Percentiles rank a stretch among this genome's conserved stretches.
phyloP scores from a whole-genome alignment of 1,139 yeast genomes.

The Hansenula lynferdii region DNA sequence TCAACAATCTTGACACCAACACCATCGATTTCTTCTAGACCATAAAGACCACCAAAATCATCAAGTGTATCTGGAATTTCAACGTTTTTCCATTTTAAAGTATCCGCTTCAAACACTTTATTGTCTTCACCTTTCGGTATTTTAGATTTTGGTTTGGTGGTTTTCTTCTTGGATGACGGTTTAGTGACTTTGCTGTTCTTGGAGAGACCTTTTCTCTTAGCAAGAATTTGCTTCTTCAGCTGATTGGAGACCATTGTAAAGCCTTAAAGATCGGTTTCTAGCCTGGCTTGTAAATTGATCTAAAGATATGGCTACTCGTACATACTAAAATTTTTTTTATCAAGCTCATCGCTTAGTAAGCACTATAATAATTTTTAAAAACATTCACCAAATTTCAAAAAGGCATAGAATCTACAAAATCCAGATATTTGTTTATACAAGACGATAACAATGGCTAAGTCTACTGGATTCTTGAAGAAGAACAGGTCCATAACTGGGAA shows the following conservation, averaged over 20 bases:
- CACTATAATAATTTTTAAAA: too few relatives aligned
- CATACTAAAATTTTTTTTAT: background rate
- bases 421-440: too few relatives aligned
- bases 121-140: conserved; percentile 16
- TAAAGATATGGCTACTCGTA: too few relatives aligned
- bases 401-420: background rate
- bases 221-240: conserved; percentile 9
- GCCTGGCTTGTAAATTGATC: background rate
- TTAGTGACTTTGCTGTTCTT: conserved; percentile 8
- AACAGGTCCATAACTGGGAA: conserved; percentile 35
- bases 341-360: conserved; percentile 2
- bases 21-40: conserved; percentile 91
- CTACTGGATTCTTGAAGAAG: conserved; percentile 24
- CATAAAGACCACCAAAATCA: conserved; percentile 87
- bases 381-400: background rate
- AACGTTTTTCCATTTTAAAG: conserved; percentile 73
- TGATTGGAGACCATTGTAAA: conserved; percentile 13
- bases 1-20: conserved; percentile 70
- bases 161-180: conserved; percentile 5
- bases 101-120: conserved; percentile 44
- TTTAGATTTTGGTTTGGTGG: background rate
- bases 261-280: background rate
- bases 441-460: background rate
- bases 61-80: conserved; percentile 80
- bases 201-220: conserved; percentile 7